Base-by-base conservation (phyloP, 495 filamentous ascomycete species). In the Podospora pseudopauciseta region DNA sequence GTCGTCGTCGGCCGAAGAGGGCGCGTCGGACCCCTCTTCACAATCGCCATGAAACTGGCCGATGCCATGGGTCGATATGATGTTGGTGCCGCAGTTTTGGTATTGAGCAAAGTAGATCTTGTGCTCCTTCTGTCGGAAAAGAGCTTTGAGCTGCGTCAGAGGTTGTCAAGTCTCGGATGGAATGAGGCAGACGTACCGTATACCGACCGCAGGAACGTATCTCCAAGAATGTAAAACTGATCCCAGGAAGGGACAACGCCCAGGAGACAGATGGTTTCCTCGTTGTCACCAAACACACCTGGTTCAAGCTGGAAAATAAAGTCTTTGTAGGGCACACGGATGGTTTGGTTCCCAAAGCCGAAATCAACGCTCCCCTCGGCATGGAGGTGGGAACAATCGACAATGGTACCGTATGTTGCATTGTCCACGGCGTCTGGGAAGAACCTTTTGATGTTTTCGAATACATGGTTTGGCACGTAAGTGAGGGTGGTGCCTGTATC, bases 161-260 rank as follows among this genome's bases (percentile, higher is more conserved):
- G n/a, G 19, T 4, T 15, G 18, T 62, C 60, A 39, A 26, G n/a
- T 34, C n/a, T 59, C 20, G 56, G 2, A 59, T 2, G 19, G 16
- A 4, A 20, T 20, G 26, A 23, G n/a, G 19, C 26, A 23, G 30
- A 65, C 62, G 11, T 68, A 72, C 72, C 90, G 71, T 96, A 96
- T 1, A 92, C 91, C 59, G 89, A 90, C 67, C 94, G 88, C 11
- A 97, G 81, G 80, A 97, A 97, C 0, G 92, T 96, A 74, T 97
- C 93, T 6, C 93, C 93, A 9, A 84, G 79, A 7, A 84, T 73
- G 62, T 76, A 79, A 30, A 74, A 71, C 6, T 64, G 26, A 3
- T 20, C 60, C n/a, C n/a, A 65, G 80, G 44, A 75, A 67, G 26
- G 82, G 32, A 79, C 72, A n/a, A 78, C 70, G 2, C 79, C 80